Evolutionary conservation across 2,329 filamentous ascomycete species (phyloP).

Genomic region (Talaromyces atroroseus): DNA sequence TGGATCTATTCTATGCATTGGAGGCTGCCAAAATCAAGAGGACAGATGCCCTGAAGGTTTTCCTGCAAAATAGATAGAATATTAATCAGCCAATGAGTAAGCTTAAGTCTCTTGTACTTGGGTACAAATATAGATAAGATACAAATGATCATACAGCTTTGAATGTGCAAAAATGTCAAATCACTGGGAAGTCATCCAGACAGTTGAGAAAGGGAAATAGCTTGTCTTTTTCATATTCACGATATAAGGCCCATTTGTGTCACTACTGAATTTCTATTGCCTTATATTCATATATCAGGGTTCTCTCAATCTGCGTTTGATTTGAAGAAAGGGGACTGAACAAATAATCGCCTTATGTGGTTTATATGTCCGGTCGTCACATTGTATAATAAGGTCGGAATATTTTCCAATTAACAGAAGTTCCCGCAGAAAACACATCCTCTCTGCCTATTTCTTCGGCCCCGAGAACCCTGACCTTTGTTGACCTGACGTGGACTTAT

Average conservation of each 20-base stretch:
- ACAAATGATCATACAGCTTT: conserved; percentile 17
- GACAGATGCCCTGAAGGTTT: conserved; percentile 14
- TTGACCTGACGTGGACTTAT: too few relatives aligned
- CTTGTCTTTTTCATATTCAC: background rate
- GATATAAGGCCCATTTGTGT: background rate
- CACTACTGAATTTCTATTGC: too few relatives aligned
- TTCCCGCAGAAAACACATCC: too few relatives aligned
- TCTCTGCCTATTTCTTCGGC: too few relatives aligned
- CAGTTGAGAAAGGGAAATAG: background rate
- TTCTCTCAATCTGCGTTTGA: too few relatives aligned
- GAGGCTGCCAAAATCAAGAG: conserved; percentile 14
- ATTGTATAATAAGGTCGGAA: too few relatives aligned
- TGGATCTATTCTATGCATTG: conserved; percentile 16
- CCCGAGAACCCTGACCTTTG: too few relatives aligned
- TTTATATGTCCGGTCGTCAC: too few relatives aligned
- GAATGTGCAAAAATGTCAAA: conserved; percentile 17
- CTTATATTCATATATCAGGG: too few relatives aligned
- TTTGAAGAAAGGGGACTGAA: too few relatives aligned
- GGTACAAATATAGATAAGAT: conserved; percentile 19
- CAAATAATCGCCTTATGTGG: too few relatives aligned
- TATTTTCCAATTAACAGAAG: too few relatives aligned
- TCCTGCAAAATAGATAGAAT: conserved; percentile 19
- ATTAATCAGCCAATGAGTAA: conserved; percentile 20
- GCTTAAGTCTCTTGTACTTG: conserved; percentile 18
- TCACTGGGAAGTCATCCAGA: conserved; percentile 12